phyloP scores from a whole-genome alignment of 257 asterid species.

The Scutellaria minor region DNA sequence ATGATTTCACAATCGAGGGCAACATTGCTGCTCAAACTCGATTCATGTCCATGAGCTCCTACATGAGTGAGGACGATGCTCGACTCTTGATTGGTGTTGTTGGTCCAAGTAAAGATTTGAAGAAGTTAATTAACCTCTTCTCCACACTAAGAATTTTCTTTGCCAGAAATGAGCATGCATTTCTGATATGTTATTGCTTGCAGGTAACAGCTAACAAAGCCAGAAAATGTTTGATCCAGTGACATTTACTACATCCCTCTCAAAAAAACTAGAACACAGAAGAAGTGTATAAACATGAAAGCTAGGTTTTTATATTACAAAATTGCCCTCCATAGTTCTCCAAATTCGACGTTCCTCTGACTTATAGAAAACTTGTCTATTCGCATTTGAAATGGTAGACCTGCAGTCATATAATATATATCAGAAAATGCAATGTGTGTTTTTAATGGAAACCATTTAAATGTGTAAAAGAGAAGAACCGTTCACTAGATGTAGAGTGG shows the following conservation, averaged over 20 bases:
- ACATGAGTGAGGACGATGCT: too few species aligned
- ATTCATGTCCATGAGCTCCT: not conserved
- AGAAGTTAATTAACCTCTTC: not conserved
- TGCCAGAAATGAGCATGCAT: too few species aligned
- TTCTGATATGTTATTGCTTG: too few species aligned
- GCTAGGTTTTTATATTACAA: too few species aligned
- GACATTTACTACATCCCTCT: not conserved
- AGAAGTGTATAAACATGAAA: not conserved
- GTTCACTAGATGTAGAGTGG: constrained; percentile 15
- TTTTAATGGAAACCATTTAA: not conserved
- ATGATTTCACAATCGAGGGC: too few species aligned
- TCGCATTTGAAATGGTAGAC: not conserved
- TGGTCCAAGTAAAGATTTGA: not conserved
- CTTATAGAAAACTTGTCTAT: not conserved
- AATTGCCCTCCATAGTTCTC: too few species aligned
- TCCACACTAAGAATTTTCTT: too few species aligned
- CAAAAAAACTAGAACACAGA: not conserved
- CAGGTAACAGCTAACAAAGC: not conserved
- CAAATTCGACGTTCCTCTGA: not conserved
- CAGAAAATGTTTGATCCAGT: not conserved
- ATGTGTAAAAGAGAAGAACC: not conserved
- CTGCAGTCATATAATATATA: not conserved
- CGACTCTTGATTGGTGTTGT: not conserved
- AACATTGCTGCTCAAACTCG: not conserved
- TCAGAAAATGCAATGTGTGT: not conserved